Evolutionary conservation across 2,329 filamentous ascomycete species (phyloP), one percentile per base, ranked within the genome.

Genomic region (Ustilaginoidea virens): DNA sequence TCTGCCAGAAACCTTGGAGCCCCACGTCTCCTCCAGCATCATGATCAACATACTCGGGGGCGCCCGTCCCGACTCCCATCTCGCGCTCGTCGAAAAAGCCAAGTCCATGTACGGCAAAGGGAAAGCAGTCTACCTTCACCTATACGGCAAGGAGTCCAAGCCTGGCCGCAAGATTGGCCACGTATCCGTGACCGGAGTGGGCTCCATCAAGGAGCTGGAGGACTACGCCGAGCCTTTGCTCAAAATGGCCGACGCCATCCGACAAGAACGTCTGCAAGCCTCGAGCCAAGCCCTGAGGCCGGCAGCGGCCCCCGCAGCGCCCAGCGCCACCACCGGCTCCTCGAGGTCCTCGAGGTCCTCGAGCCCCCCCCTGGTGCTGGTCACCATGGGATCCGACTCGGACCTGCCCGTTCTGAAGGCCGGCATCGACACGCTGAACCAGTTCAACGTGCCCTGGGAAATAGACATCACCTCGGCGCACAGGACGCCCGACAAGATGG

Each of bases 121-220:
- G 21, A 59, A 61, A 36, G 66, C 63, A 29, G 54, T 66, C 10
- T 66, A 61, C 29, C 65, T 94, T 8, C 87, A 98, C 46, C 70
- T 94, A 26, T 98, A 98, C 56, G 86, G 86, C 45, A 96, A 96
- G 56, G 72, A 70, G 26, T 80, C 85, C 16, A 81, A 85, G 42
- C 82, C 81, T 4, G 79, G 82, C 19, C 76, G 90, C 25, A 98
- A 96, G 55, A 96, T 96, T 59, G 87, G 87, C 8, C 90, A 98
- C 51, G 72, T 98, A 40, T 96, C 86, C 1, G 58, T 92, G 21
- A 80, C 80, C 2, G 74, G 74, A 1, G 61, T 68, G 9, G 73
- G 69, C 0, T 72, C 86, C 46, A 58, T 67, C 21, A 65, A 75
- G 42, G 73, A 78, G n/a, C 53, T 73, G 11, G 61, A 66, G 34